These are phyloP conservation scores for Wickerhamiella allomyrinae DNA, from an alignment of 805 yeast genomes.

Conservation along the genomic window DNA sequence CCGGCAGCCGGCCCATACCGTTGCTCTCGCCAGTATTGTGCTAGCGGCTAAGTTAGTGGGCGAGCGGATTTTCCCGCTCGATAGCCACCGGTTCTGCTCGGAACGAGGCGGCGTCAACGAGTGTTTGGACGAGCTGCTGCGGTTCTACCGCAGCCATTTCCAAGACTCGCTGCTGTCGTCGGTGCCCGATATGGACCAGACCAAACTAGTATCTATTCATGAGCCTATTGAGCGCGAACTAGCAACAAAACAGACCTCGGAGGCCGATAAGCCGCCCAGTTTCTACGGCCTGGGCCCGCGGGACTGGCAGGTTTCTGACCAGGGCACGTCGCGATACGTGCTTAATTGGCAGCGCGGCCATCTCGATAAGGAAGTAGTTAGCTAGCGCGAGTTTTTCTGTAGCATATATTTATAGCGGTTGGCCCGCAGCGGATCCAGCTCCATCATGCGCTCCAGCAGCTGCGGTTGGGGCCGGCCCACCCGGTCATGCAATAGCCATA, in stretches of 20 bases:
- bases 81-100: slow-evolving; percentile 16
- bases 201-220: not conserved
- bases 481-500: slow-evolving; percentile 6
- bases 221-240: slow-evolving; percentile 4
- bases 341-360: slow-evolving; percentile 19
- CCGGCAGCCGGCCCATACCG: slow-evolving; percentile 59
- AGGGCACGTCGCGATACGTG: slow-evolving; percentile 23
- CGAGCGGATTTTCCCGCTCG: slow-evolving; percentile 21
- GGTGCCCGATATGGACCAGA: not conserved
- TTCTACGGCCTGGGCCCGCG: slow-evolving; percentile 4
- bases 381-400: not conserved
- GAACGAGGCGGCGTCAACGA: slow-evolving; percentile 27
- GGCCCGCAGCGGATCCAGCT: slow-evolving; percentile 19
- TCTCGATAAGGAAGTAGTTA: slow-evolving; percentile 4
- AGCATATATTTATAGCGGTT: slow-evolving; percentile 15
- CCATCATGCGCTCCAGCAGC: slow-evolving; percentile 21
- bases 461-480: slow-evolving; percentile 3
- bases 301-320: slow-evolving; percentile 24
- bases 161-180: slow-evolving; percentile 38
- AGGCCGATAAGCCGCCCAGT: not conserved
- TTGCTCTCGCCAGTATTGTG: slow-evolving; percentile 54
- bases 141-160: slow-evolving; percentile 43
- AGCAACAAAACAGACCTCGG: not conserved
- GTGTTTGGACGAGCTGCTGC: slow-evolving; percentile 43
- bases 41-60: slow-evolving; percentile 40